Evolutionary conservation across 2,329 filamentous ascomycete species (phyloP), one percentile per base, ranked within the genome.

Genomic region (Hortaea werneckii): DNA sequence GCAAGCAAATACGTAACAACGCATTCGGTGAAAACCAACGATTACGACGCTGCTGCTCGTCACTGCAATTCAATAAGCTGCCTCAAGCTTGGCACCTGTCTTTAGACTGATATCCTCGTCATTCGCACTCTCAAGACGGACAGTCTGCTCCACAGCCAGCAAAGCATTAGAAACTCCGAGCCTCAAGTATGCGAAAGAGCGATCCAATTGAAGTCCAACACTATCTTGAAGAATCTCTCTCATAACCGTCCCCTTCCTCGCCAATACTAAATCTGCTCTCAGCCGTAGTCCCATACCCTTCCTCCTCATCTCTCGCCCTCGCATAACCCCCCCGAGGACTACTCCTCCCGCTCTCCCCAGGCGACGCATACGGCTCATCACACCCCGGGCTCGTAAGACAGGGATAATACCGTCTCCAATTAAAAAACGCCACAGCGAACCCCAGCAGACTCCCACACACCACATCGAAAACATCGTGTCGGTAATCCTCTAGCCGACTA

Each of bases 381-480:
- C 78, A 80, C n/a, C 61, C 59, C 10, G 55, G 54, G 11, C 67
- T 70, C 39, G 69, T 62, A 45, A 81, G 56, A 4, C 70, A 62
- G 0, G 78, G 78, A 56, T 76, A 82, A 56, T 82, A 82, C 42
- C 78, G 66, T 44, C 77, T 66, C 58, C 80, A 82, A 6, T 74
- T 76, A 49, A 77, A 75, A 58, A 72, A 76, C 10, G 77, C 72
- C 3, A 81, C 66, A 1, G 65, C 45, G 29, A 78, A 65, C 0
- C 79, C 79, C 5, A 82, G 57, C 13, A 75, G 44, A 11, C 71
- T 73, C 0, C 79, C 79, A 5, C 66, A 66, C 3, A 73, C 74
- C 5, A 82, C 78, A 60, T 82, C 79, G 47, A 75, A 80, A 2
- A 80, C 75, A 59, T 82, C 79, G 50, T 82, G 79, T 27, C 79